A percentile compares a stretch with the other conserved stretches of the same genome.
phyloP scores from a whole-genome alignment of 1,284 basidiomycete genomes.

The Ganoderma sinense region DNA sequence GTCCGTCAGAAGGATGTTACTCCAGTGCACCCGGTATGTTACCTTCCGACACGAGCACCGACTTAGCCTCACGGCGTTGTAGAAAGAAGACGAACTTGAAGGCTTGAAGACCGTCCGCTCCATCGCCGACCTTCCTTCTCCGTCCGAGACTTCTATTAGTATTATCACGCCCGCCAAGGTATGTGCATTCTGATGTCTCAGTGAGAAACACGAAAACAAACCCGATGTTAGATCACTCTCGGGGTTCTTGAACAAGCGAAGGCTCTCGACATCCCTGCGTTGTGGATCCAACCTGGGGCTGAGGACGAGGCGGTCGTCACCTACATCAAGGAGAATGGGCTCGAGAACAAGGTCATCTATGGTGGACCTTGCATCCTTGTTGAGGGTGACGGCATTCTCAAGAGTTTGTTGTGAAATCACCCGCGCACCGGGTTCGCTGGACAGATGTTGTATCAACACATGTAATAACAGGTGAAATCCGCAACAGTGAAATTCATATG shows the following conservation, averaged over 20 bases:
- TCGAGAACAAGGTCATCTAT: conserved; percentile 69
- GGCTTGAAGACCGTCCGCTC: conserved; percentile 60
- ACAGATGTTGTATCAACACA: background rate
- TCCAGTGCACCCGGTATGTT: conserved; percentile 69
- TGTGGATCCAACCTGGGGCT: conserved; percentile 91
- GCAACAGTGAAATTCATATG: background rate
- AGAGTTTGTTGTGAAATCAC: conserved; percentile 35
- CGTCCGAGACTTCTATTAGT: conserved; percentile 77
- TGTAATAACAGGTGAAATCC: background rate
- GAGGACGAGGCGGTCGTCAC: conserved; percentile 63
- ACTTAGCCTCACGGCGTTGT: conserved; percentile 11
- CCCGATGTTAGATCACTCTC: conserved; percentile 1
- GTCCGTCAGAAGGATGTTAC: conserved; percentile 66
- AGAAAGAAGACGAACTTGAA: conserved; percentile 74
- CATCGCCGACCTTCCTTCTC: conserved; percentile 66
- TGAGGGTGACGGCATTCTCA: conserved; percentile 65
- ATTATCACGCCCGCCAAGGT: conserved; percentile 82
- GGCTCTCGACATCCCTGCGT: conserved; percentile 63
- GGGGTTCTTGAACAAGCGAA: conserved; percentile 69
- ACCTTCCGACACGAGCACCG: background rate
- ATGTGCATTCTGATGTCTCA: conserved; percentile 18
- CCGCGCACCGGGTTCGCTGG: background rate
- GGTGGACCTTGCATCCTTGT: conserved; percentile 82
- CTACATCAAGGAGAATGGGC: conserved; percentile 60
- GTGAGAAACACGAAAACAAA: background rate